Evolutionary conservation across 352 stramenopile genomes (phyloP).

Genomic region (Globisporangium megalacanthum): DNA sequence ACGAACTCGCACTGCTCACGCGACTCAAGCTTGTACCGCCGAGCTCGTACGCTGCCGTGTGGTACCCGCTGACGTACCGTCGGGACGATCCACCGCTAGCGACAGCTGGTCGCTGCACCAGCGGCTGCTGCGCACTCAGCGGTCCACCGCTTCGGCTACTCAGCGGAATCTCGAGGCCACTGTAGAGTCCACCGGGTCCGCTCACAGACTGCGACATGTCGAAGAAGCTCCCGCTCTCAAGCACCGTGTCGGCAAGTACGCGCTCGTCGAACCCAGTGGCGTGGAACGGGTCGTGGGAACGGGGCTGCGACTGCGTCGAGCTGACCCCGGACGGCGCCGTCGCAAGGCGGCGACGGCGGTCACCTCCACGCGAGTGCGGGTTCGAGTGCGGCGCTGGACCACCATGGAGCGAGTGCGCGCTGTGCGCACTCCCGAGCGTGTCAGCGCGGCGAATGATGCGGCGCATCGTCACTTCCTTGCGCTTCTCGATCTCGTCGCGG

Average conservation of each 20-base stretch:
- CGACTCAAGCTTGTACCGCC: slow-evolving; percentile 27
- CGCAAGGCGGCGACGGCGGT: not conserved
- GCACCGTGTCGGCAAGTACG: slow-evolving; percentile 23
- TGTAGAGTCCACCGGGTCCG: slow-evolving; percentile 3
- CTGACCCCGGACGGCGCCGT: slow-evolving; percentile 14
- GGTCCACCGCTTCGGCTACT: slow-evolving; percentile 17
- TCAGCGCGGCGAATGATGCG: slow-evolving; percentile 48
- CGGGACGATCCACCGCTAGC: slow-evolving; percentile 12
- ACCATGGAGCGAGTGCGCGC: slow-evolving; percentile 56
- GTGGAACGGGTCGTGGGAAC: slow-evolving; percentile 17
- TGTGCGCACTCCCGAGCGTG: slow-evolving; percentile 23
- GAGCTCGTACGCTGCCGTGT: slow-evolving; percentile 23
- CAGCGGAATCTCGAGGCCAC: slow-evolving; percentile 14
- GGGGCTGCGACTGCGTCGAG: slow-evolving; percentile 15
- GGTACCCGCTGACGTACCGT: slow-evolving; percentile 16
- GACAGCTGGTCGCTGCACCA: slow-evolving; percentile 24
- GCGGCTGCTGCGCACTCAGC: slow-evolving; percentile 17
- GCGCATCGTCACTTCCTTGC: slow-evolving; percentile 58
- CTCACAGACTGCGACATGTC: slow-evolving; percentile 25
- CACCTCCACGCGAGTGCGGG: no score
- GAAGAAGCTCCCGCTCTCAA: slow-evolving; percentile 19
- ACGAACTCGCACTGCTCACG: slow-evolving; percentile 39
- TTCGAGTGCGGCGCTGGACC: slow-evolving; percentile 16
- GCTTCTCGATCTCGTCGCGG: slow-evolving; percentile 80
- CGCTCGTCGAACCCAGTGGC: slow-evolving; percentile 48